Conservation (phyloP, 2,329 filamentous ascomycete genomes). For the Curvularia spicifera region DNA sequence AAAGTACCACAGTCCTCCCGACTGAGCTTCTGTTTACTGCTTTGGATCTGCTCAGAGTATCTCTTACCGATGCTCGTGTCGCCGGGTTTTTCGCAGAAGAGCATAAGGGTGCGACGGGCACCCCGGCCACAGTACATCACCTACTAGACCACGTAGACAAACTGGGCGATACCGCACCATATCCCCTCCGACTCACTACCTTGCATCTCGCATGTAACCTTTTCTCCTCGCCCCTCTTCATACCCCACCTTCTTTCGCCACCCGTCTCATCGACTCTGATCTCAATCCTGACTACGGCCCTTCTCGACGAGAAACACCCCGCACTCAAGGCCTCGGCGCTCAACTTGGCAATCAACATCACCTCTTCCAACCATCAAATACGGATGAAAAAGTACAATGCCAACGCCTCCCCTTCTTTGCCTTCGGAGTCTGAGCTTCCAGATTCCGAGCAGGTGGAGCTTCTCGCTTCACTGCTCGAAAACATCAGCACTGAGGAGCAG, state of each 20-base stretch:
- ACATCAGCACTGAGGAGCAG: constrained; percentile 60
- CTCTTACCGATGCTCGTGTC: constrained; percentile 77
- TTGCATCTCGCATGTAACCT: constrained; percentile 85
- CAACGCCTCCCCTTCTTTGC: constrained; percentile 21
- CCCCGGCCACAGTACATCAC: constrained; percentile 60
- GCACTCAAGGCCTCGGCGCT: constrained; percentile 82
- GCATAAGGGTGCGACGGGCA: constrained; percentile 56
- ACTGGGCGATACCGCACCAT: constrained; percentile 66
- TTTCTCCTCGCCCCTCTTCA: constrained; percentile 76
- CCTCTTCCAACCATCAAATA: constrained; percentile 70
- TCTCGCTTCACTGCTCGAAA: constrained; percentile 79
- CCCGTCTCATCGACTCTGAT: constrained; percentile 62
- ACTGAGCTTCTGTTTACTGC: constrained; percentile 75
- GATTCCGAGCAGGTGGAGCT: constrained; percentile 81
- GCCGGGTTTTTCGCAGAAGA: constrained; percentile 86
- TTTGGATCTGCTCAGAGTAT: constrained; percentile 82
- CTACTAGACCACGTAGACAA: constrained; percentile 63
- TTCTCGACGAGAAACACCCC: constrained; percentile 76
- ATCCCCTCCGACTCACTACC: constrained; percentile 81
- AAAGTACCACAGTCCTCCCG: constrained; percentile 63
- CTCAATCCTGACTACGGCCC: constrained; percentile 75
- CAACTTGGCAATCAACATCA: constrained; percentile 82
- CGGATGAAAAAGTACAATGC: constrained; percentile 61
- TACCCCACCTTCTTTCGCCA: constrained; percentile 64
- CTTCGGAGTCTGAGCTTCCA: constrained; percentile 55